Evolutionary conservation across 2,329 filamentous ascomycete genomes (phyloP), one percentile per base, ranked within the genome.

Genomic region (Pezicula neosporulosa): DNA sequence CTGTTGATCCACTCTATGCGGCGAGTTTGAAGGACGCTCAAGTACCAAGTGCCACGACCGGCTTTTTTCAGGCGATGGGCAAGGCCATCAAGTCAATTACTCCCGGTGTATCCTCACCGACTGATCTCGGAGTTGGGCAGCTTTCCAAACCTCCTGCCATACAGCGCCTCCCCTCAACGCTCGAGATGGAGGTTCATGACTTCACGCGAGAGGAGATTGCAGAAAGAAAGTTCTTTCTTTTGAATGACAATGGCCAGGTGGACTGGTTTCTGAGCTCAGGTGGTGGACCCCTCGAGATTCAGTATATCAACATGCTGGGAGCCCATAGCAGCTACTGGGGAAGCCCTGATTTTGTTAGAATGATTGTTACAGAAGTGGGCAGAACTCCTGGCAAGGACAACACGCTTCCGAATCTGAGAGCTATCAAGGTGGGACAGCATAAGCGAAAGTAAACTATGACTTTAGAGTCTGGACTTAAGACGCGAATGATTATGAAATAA

Each of bases 191-290:
- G 65, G 93, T 93, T 0, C 94, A 97, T 65, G 89, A 99, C 67
- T 99, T 99, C 66, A 88, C 88, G 0, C 82, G 90, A 3, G 93
- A 97, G 68, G 92, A 97, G 63, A 82, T 96, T 48, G 93, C 92
- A 0, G 94, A 97, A 72, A 90, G 87, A 66, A 86, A 93, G 60
- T 91, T 92, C 57, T 86, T 85, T 55, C 69, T 96, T 7, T 80
- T 99, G 4, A 99, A 99, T 60, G 94, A 99, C 62, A 97, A 97
- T 59, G 93, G 92, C 0, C 94, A 99, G 70, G 86, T 99, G 38
- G 94, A 99, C 67, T 99, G 84, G 70, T 95, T 87, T 62, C 73
- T 99, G 45, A 84, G 84, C 45, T 91, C 90, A 7, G 89, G 90
- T 0, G 87, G 89, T 2, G 94, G 94, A 0, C 87, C 92, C 4